phyloP scores from a whole-genome alignment of 2,329 filamentous ascomycete genomes.

The Pseudodiploospora longispora region DNA sequence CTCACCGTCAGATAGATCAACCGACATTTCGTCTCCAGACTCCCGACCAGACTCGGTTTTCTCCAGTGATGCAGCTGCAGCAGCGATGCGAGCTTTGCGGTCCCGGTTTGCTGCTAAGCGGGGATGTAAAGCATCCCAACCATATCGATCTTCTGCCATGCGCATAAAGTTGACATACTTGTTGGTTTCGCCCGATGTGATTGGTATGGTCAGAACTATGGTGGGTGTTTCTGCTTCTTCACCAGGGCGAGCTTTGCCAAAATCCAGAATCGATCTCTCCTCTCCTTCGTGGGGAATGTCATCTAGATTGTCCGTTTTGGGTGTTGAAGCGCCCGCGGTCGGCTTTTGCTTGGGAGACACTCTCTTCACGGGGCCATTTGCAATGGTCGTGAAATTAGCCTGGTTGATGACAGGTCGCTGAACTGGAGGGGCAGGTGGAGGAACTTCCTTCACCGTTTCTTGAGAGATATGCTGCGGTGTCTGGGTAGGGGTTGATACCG shows the following conservation, averaged over 20 bases:
- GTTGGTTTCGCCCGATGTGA: conserved; percentile 68
- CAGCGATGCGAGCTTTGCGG: conserved; percentile 78
- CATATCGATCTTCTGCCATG: conserved; percentile 87
- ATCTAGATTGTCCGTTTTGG: conserved; percentile 42
- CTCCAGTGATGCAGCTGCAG: conserved; percentile 78
- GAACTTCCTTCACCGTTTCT: conserved; percentile 23
- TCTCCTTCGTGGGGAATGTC: conserved; percentile 33
- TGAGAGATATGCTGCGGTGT: conserved; percentile 11
- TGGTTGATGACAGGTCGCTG: conserved; percentile 27
- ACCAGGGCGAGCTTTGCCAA: conserved; percentile 50
- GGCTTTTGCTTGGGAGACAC: conserved; percentile 41
- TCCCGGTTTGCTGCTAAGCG: conserved; percentile 83
- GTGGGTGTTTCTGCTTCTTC: conserved; percentile 58
- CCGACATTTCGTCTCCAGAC: conserved; percentile 75
- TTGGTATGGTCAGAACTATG: conserved; percentile 75
- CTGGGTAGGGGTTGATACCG: conserved; percentile 25
- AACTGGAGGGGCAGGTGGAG: conserved; percentile 16
- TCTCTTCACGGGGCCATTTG: conserved; percentile 36
- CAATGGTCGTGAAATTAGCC: conserved; percentile 33
- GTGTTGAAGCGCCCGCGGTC: conserved; percentile 32
- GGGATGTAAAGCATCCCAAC: conserved; percentile 88
- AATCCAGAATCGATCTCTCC: conserved; percentile 53
- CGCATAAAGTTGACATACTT: conserved; percentile 94
- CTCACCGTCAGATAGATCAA: conserved; percentile 65
- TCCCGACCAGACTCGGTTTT: conserved; percentile 61